Conservation (phyloP, 768 basidiomycete genomes). For the Solioccasus polychromus region DNA sequence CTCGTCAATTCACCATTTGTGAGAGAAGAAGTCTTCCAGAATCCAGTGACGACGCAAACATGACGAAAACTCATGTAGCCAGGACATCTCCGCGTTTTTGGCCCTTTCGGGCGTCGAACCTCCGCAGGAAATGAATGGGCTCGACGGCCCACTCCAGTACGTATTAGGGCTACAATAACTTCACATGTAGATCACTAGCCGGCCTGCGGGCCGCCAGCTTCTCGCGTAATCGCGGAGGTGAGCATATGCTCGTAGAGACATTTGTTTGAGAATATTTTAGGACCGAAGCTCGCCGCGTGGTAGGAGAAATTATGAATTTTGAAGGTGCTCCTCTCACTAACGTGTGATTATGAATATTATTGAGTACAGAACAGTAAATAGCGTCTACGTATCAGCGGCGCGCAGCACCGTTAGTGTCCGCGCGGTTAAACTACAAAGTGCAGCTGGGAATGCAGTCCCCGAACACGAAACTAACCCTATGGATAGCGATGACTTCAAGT, state of each 20-base stretch:
- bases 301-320: slow-evolving; percentile 1
- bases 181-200: slow-evolving; percentile 22
- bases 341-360: slow-evolving; percentile 3
- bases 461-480: slow-evolving; percentile 6
- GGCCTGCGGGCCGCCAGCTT: slow-evolving; percentile 9
- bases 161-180: slow-evolving; percentile 17
- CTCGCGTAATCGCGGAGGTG: slow-evolving; percentile 31
- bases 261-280: slow-evolving; percentile 6
- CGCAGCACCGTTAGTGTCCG: slow-evolving; percentile 9
- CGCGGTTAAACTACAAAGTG: slow-evolving; percentile 10
- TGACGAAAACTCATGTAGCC: slow-evolving; percentile 13
- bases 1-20: slow-evolving; percentile 1
- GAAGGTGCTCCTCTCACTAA: slow-evolving; percentile 1
- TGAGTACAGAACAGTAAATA: slow-evolving; percentile 1
- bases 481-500: too few relatives aligned
- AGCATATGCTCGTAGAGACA: slow-evolving; percentile 9
- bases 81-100: slow-evolving; percentile 29
- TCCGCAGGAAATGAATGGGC: slow-evolving; percentile 32
- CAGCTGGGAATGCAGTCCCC: slow-evolving; percentile 5
- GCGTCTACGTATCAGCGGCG: slow-evolving; percentile 11
- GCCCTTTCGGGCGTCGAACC: slow-evolving; percentile 27
- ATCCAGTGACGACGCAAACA: slow-evolving; percentile 4
- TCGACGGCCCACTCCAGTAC: slow-evolving; percentile 14
- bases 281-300: too few relatives aligned
- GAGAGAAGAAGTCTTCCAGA: slow-evolving; percentile 15